Base-by-base conservation (phyloP, 2,329 filamentous ascomycete genomes). In the Aspergillus thermomutatus region DNA sequence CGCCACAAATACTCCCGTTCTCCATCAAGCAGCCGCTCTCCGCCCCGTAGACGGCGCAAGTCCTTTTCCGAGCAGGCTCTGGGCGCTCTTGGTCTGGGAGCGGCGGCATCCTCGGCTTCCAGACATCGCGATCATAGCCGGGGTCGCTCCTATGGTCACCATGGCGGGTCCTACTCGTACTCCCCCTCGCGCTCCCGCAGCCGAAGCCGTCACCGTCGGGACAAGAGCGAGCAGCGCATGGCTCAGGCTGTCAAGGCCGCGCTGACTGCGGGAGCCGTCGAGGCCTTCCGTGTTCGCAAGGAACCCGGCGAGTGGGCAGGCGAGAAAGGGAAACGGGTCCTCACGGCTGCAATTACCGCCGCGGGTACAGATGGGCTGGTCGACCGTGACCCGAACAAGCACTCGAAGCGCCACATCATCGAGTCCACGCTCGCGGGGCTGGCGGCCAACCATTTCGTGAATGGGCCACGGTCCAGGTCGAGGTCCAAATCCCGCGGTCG, bases 191-290 rank as follows among this genome's bases (percentile, higher is more conserved):
- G 64, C 9, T 64, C 84, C 57, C 82, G 83, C 61, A 84, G 82
- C 31, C 77, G 80, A 54, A 80, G 82, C 46, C 78, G 81, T 55
- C 79, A 79, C 59, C 72, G 71, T 40, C 80, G 75, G 61, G 79
- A 79, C 61, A 80, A 79, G 56, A 80, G 79, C 43, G 70, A 79
- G 72, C 73, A 80, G 52, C 90, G 90, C 66, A 84, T 91, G 49
- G 87, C 92, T 64, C 91, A 96, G 75, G 92, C 92, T 34, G 91
- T 92, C 71, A 93, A 94, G 79, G 92, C 93, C 34, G 94, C 92
- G 21, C 81, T 97, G 41, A 84, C 96, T 49, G 92, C 93, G 28
- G 93, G 92, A 66, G 93, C 92, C 43, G 89, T 92, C 54, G 92
- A 97, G 75, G 93, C 93, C 45, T 96, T 96, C 81, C 88, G 91